These are phyloP conservation scores for Aspergillus persii DNA, from an alignment of 2,329 filamentous ascomycete genomes.

Conservation along the genomic window DNA sequence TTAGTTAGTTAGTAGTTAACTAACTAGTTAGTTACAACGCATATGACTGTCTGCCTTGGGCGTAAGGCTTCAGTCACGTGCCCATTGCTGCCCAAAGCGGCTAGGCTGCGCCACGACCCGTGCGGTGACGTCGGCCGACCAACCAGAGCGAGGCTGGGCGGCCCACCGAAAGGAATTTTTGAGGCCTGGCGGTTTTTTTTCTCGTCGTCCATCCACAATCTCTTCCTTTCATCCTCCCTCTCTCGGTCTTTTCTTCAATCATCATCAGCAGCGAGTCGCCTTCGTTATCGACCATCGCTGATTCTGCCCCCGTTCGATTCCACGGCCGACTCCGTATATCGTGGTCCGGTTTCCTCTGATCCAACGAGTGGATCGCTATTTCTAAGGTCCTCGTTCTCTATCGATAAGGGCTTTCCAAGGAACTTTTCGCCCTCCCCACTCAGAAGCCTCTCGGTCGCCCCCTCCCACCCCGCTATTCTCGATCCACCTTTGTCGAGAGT, in stretches of 20 bases:
- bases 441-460: conserved; percentile 24
- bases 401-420: conserved; percentile 42
- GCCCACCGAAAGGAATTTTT: conserved; percentile 30
- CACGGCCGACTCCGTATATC: not conserved
- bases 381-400: conserved; percentile 20
- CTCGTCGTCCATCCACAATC: conserved; percentile 3
- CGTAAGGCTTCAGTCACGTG: conserved; percentile 20
- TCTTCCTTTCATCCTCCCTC: conserved; percentile 1
- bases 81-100: conserved; percentile 18
- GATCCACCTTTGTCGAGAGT: conserved; percentile 32
- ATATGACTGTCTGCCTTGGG: conserved; percentile 4
- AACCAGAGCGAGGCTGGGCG: conserved; percentile 17
- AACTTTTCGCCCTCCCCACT: conserved; percentile 20
- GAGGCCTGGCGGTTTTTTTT: conserved; percentile 7
- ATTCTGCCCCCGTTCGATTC: not conserved
- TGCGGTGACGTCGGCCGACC: conserved; percentile 27
- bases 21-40: too few relatives aligned
- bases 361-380: conserved; percentile 5
- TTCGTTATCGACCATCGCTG: not conserved
- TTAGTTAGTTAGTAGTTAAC: too few relatives aligned
- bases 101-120: conserved; percentile 20
- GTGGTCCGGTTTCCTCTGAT: not conserved
- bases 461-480: conserved; percentile 31
- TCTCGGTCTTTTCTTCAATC: conserved; percentile 1
- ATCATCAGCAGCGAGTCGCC: not conserved